A percentile compares a stretch with the other conserved stretches of the same genome.
These are phyloP conservation scores for Ceratobasidium sp. DNA, from an alignment of 1,284 basidiomycete genomes.

Conservation along the genomic window DNA sequence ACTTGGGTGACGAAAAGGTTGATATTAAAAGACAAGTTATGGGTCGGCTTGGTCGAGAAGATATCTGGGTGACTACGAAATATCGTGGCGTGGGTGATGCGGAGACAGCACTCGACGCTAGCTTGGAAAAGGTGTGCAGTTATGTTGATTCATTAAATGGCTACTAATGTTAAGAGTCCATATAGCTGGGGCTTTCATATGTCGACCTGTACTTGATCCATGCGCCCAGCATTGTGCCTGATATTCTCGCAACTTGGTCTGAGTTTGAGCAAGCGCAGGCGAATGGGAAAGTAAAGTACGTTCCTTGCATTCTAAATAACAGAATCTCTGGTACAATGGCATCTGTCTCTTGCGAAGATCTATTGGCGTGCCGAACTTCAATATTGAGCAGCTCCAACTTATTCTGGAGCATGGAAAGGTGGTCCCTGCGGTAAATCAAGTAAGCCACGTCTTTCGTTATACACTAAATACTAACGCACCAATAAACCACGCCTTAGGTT, in stretches of 20 bases:
- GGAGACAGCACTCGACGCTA: conserved; percentile 10
- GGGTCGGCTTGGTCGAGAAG: conserved; percentile 12
- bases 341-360: not conserved
- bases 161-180: not conserved
- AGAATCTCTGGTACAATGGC: not conserved
- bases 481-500: conserved; percentile 57
- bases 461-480: not conserved
- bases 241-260: conserved; percentile 68
- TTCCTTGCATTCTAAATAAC: not conserved
- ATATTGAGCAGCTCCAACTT: conserved; percentile 64
- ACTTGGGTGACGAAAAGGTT: not conserved
- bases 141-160: not conserved
- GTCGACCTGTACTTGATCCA: conserved; percentile 80
- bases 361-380: conserved; percentile 81
- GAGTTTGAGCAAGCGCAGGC: conserved; percentile 68
- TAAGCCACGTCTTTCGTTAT: conserved; percentile 48
- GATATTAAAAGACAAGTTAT: conserved; percentile 7
- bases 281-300: conserved; percentile 67
- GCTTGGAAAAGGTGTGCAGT: conserved; percentile 21
- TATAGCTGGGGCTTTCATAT: conserved; percentile 69
- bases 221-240: conserved; percentile 59
- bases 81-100: conserved; percentile 18
- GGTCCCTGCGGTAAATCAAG: conserved; percentile 78
- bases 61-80: conserved; percentile 45
- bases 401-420: conserved; percentile 67